phyloP scores from a whole-genome alignment of 2,329 filamentous ascomycete species.

The Phoma sp. region DNA sequence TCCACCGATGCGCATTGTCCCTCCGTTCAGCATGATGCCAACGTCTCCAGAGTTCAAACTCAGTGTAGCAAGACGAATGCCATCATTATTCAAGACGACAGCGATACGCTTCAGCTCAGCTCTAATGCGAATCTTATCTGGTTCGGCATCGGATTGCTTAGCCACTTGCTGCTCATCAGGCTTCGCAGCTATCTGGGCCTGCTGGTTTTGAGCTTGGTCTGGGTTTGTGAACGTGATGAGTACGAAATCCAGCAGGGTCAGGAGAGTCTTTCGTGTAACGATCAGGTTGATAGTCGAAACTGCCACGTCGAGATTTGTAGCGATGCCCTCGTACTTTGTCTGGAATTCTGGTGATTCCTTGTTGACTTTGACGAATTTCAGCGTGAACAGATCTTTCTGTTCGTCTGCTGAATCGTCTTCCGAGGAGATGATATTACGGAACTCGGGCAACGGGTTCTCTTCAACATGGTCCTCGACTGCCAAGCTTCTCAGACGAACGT shows the following conservation, averaged over 20 bases:
- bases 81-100: conserved; percentile 96
- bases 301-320: conserved; percentile 88
- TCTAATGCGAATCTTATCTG: conserved; percentile 89
- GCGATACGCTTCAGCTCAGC: conserved; percentile 92
- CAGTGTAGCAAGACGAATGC: conserved; percentile 89
- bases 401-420: conserved; percentile 74
- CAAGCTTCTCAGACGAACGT: conserved; percentile 85
- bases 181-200: conserved; percentile 39
- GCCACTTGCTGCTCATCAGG: conserved; percentile 45
- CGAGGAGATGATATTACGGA: conserved; percentile 97
- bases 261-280: conserved; percentile 88
- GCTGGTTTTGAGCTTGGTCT: conserved; percentile 55
- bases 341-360: conserved; percentile 91
- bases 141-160: conserved; percentile 53
- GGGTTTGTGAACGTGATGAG: conserved; percentile 85
- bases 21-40: conserved; percentile 84
- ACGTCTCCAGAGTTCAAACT: conserved; percentile 93
- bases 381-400: conserved; percentile 80
- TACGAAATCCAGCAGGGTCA: conserved; percentile 93
- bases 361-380: conserved; percentile 91
- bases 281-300: conserved; percentile 97
- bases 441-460: conserved; percentile 82
- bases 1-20: conserved; percentile 85
- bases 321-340: conserved; percentile 88
- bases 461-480: conserved; percentile 95